Evolutionary conservation across 768 basidiomycete species (phyloP).

Genomic region (Boletus patriciae): DNA sequence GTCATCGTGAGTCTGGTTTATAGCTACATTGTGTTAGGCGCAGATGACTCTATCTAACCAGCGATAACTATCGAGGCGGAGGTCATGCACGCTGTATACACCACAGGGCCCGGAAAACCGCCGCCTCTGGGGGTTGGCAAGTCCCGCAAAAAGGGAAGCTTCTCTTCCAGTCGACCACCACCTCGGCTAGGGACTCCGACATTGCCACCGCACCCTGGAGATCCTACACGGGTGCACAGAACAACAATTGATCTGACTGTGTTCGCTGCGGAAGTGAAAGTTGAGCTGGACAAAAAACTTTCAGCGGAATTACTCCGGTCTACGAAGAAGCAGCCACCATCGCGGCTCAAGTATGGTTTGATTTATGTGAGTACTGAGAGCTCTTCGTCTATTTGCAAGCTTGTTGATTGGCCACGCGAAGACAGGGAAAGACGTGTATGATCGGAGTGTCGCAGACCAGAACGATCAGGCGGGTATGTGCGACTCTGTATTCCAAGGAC

Average conservation of each 20-base stretch:
- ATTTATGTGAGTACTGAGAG: neutral
- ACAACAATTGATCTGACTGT: constrained; percentile 24
- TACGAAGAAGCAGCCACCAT: constrained; percentile 5
- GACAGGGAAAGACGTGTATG: constrained; percentile 8
- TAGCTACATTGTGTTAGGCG: too few species aligned
- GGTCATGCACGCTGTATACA: constrained; percentile 32
- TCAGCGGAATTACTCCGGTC: neutral
- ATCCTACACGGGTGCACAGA: neutral
- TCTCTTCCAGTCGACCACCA: neutral
- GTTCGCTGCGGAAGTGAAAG: constrained; percentile 22
- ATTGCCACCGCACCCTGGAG: neutral
- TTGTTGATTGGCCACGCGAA: neutral
- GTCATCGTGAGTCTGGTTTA: constrained; percentile 27
- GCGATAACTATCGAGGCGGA: constrained; percentile 77
- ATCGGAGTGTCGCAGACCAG: neutral
- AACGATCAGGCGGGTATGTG: neutral
- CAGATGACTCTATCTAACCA: constrained; percentile 19
- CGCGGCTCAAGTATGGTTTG: neutral
- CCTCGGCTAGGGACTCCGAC: too few species aligned
- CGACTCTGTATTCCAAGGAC: constrained; percentile 6
- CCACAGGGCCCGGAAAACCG: too few species aligned
- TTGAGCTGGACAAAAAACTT: neutral
- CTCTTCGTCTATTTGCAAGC: neutral
- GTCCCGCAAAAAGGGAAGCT: neutral
- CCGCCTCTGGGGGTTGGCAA: constrained; percentile 33